These are phyloP conservation scores for Phaffomyces opuntiae DNA, from an alignment of 805 yeast species.

Conservation along the genomic window DNA sequence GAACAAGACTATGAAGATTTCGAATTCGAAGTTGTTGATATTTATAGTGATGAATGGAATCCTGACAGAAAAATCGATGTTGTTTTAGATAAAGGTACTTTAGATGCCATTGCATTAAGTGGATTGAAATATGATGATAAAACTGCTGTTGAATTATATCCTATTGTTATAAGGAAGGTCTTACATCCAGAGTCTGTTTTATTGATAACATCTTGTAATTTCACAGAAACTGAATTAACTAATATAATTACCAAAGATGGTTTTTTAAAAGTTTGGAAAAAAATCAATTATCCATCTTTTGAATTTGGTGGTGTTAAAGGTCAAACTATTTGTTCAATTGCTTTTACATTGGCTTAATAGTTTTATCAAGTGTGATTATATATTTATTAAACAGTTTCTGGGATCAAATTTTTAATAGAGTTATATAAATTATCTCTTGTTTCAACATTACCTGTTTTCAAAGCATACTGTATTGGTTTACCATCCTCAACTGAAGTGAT, in stretches of 20 bases:
- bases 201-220: constrained; percentile 88
- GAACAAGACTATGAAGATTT: constrained; percentile 32
- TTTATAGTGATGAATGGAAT: constrained; percentile 38
- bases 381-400: constrained; percentile 9
- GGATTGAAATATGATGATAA: constrained; percentile 41
- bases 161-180: constrained; percentile 47
- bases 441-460: constrained; percentile 60
- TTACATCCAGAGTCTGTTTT: constrained; percentile 52
- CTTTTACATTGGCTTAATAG: constrained; percentile 43
- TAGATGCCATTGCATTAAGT: constrained; percentile 93
- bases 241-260: constrained; percentile 39
- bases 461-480: constrained; percentile 75
- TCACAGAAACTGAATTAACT: constrained; percentile 72
- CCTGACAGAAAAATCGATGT: constrained; percentile 51
- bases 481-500: constrained; percentile 58
- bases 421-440: constrained; percentile 54
- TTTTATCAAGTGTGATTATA: not conserved
- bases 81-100: constrained; percentile 88
- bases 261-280: constrained; percentile 50
- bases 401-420: constrained; percentile 30
- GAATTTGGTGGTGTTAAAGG: constrained; percentile 89
- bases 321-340: constrained; percentile 80
- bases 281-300: constrained; percentile 71
- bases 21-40: constrained; percentile 61
- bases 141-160: constrained; percentile 54